phyloP scores from a whole-genome alignment of 257 asterid genomes.

The Sherardia arvensis region DNA sequence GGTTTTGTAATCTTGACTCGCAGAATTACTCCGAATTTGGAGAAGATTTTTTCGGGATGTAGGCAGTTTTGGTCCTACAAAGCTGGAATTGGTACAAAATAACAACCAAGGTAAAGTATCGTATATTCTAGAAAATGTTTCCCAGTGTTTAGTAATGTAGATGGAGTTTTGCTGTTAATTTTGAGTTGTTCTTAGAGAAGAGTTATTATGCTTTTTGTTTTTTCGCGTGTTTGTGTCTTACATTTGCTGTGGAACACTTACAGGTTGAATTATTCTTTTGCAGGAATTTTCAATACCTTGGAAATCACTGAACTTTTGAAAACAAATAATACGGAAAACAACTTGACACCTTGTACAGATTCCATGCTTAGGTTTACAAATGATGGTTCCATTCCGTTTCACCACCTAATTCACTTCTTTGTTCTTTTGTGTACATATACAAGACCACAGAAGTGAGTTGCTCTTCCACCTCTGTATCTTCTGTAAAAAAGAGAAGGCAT shows the following conservation, averaged over 20 bases:
- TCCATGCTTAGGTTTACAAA: not conserved
- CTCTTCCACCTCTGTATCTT: conserved; percentile 27
- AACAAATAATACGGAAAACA: conserved; percentile 30
- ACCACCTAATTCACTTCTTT: not conserved
- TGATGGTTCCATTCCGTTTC: not conserved
- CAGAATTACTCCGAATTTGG: conserved; percentile 93
- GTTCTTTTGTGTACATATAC: conserved; percentile 19
- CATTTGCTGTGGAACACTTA: no score
- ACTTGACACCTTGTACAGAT: not conserved
- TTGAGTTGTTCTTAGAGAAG: not conserved
- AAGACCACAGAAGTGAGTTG: conserved; percentile 23
- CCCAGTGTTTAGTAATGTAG: not conserved
- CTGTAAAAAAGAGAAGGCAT: conserved; percentile 29
- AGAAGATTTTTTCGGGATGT: conserved; percentile 79
- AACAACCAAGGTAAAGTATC: conserved; percentile 38
- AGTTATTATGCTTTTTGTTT: no score
- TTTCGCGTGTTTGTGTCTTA: no score
- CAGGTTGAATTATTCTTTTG: conserved; percentile 16
- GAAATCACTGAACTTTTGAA: conserved; percentile 27
- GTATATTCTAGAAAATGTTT: not conserved
- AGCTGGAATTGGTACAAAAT: conserved; percentile 34
- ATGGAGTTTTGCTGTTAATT: not conserved
- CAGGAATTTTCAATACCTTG: conserved; percentile 34
- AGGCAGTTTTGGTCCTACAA: conserved; percentile 40
- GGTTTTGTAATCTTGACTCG: conserved; percentile 12